Conservation (phyloP, 2,329 filamentous ascomycete genomes). For the Dothideomycetes sp. region DNA sequence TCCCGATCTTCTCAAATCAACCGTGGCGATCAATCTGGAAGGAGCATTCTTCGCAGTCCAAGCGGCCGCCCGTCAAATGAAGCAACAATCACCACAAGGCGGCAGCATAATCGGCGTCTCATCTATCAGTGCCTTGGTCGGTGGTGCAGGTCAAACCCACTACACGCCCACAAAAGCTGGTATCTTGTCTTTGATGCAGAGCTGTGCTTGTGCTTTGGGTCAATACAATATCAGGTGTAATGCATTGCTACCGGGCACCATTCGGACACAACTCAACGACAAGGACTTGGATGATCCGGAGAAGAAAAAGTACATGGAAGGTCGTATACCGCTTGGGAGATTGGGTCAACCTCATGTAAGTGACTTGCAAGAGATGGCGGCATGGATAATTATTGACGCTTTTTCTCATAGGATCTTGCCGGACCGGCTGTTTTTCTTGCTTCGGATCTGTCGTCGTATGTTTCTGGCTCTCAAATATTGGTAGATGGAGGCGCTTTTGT, state of each 20-base stretch:
- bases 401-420: constrained; percentile 52
- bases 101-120: constrained; percentile 73
- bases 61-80: constrained; percentile 78
- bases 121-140: constrained; percentile 66
- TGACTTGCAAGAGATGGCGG: neutral
- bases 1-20: constrained; percentile 59
- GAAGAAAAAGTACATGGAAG: constrained; percentile 72
- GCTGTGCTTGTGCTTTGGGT: constrained; percentile 68
- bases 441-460: constrained; percentile 69
- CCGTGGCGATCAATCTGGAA: constrained; percentile 70
- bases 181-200: constrained; percentile 73
- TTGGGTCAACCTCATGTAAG: constrained; percentile 50
- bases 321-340: constrained; percentile 67
- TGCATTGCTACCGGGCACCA: constrained; percentile 72
- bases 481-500: constrained; percentile 88
- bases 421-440: constrained; percentile 81
- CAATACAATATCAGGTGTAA: constrained; percentile 72
- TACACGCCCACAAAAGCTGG: constrained; percentile 88
- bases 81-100: constrained; percentile 47
- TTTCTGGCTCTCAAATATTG: constrained; percentile 72
- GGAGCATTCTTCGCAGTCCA: constrained; percentile 85
- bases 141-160: constrained; percentile 69
- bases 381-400: neutral
- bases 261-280: constrained; percentile 76
- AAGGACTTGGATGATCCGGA: constrained; percentile 63